Conservation (phyloP, 345 rosid species). For the Erodium maritimum region DNA sequence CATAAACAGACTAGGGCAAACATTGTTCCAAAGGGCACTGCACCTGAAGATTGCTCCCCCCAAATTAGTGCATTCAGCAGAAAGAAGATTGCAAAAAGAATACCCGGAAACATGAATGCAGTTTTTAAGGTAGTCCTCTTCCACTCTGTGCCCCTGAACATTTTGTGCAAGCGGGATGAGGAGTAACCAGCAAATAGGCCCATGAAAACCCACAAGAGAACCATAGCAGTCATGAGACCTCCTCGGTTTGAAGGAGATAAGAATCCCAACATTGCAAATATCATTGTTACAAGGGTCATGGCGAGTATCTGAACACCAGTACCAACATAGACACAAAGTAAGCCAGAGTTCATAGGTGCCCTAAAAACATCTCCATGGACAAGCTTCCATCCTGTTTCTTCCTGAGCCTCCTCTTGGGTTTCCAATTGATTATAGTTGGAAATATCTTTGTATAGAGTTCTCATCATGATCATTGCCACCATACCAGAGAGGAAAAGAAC, state of each 20-base stretch:
- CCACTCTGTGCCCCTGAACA: slow-evolving; percentile 96
- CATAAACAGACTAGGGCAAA: slow-evolving; percentile 89
- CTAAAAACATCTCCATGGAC: slow-evolving; percentile 95
- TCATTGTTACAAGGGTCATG: slow-evolving; percentile 94
- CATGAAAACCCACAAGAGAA: slow-evolving; percentile 97
- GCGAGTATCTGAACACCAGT: slow-evolving; percentile 89
- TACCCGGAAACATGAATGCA: slow-evolving; percentile 89
- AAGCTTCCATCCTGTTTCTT: slow-evolving; percentile 98
- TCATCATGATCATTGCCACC: slow-evolving; percentile 99
- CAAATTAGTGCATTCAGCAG: slow-evolving; percentile 80
- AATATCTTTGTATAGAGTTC: slow-evolving; percentile 88
- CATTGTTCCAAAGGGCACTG: slow-evolving; percentile 96
- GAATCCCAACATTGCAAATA: slow-evolving; percentile 87
- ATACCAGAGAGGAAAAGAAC: slow-evolving; percentile 96
- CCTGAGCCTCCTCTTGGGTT: slow-evolving; percentile 97
- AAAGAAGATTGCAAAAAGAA: slow-evolving; percentile 70
- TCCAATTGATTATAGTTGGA: slow-evolving; percentile 92
- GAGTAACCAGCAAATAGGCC: slow-evolving; percentile 89
- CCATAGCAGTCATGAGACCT: slow-evolving; percentile 99
- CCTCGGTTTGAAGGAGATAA: slow-evolving; percentile 95
- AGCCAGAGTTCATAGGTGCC: slow-evolving; percentile 68
- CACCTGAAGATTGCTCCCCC: slow-evolving; percentile 96
- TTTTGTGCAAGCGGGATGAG: slow-evolving; percentile 75
- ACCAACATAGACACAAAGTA: slow-evolving; percentile 85
- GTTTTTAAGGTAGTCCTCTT: slow-evolving; percentile 85